Evolutionary conservation across 371 early-diverging fungal genomes (phyloP).

Genomic region (Mortierella sp.): DNA sequence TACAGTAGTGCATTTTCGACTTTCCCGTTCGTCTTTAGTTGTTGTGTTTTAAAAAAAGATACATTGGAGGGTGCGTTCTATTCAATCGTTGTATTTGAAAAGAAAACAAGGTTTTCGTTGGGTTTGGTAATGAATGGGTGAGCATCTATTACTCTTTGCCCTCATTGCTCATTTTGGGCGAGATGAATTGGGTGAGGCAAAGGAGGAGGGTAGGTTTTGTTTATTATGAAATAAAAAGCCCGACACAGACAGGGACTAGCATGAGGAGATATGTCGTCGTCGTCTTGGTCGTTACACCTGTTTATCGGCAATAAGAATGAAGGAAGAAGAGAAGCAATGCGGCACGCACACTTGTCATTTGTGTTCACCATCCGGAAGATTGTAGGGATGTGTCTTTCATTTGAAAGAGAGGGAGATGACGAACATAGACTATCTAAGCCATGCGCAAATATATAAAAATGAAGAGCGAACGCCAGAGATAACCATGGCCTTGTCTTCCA

Average conservation of each 20-base stretch:
- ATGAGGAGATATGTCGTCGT: background rate
- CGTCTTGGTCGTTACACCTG: background rate
- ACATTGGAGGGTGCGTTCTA: background rate
- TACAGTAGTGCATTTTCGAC: background rate
- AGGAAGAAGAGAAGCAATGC: background rate
- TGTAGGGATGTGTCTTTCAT: no score
- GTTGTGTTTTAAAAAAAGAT: conserved; percentile 5
- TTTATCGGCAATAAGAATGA: background rate
- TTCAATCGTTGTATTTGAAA: background rate
- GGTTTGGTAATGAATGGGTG: background rate
- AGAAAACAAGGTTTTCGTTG: background rate
- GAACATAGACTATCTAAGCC: background rate
- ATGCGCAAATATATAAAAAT: background rate
- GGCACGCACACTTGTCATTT: no score
- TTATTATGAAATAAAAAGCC: conserved; percentile 2
- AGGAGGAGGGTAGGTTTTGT: background rate
- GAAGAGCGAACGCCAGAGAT: background rate
- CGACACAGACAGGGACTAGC: background rate
- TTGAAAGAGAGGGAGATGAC: background rate
- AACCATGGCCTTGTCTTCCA: background rate
- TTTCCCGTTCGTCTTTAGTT: background rate
- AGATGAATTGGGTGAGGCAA: background rate
- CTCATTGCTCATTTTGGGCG: background rate
- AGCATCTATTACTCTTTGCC: background rate
- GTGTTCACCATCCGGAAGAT: background rate